Base-by-base conservation (phyloP, 1,284 basidiomycete genomes). In the Cutaneotrichosporon spelunceum region DNA sequence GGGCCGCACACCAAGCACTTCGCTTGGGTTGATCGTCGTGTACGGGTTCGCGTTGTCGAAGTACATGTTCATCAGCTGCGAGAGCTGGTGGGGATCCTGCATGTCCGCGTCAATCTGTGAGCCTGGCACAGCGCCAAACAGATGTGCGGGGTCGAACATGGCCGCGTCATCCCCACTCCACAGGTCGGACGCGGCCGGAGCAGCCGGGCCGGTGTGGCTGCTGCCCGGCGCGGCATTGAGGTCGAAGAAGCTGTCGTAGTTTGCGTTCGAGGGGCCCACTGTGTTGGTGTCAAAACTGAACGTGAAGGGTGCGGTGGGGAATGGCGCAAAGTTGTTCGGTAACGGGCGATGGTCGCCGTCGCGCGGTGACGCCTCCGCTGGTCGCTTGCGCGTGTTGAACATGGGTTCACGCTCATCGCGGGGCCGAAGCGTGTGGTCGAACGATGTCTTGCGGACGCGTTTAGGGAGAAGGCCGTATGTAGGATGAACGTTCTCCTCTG, bases 371-470 rank as follows among this genome's bases (percentile, higher is more conserved):
- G 69, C 69, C 55, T 78, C 76, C 2, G 77, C 77, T 13, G 72
- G 73, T 6, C 77, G 70, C 63, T 79, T 79, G 26, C 73, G 66
- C n/a, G 52, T 45, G 60, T 30, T 53, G 61, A 62, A 29, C 58
- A 62, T 66, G 33, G 57, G 49, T 2, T 59, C 60, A 23, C 56
- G 58, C 23, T 67, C 70, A 8, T 65, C 66, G 8, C 59, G 60
- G 1, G 61, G 57, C 19, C 67, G 82, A 30, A 93, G 86, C 0
- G 91, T 92, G 77, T 93, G 91, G 79, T 94, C 91, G 74, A 93
- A 93, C 77, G 89, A 91, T 49, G 91, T 91, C 82, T 94, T 93
- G 66, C 92, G 85, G 61, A 93, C 89, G 72, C 89, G 87, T 63
- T 87, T 85, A 23, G 77, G 77, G 55, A 91, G 87, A 78, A 90